phyloP scores from a whole-genome alignment of 768 basidiomycete species.

The Kwoniella sp. region DNA sequence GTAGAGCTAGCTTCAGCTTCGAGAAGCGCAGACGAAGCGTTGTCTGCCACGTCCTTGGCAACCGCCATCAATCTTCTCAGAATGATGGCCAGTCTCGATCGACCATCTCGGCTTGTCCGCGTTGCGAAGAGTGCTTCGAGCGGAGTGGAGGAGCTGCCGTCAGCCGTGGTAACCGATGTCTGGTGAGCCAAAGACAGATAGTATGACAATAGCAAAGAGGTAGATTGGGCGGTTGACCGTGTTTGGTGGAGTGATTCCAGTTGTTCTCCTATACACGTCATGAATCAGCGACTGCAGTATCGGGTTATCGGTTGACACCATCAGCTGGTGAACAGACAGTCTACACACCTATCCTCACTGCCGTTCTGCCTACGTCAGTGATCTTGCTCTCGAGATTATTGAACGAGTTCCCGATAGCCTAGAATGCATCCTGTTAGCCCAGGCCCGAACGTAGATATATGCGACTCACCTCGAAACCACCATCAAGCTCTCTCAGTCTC shows the following conservation, averaged over 20 bases:
- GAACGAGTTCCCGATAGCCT: conserved; percentile 89
- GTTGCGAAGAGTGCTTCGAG: conserved; percentile 65
- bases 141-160: conserved; percentile 69
- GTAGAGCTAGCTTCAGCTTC: conserved; percentile 40
- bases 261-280: conserved; percentile 72
- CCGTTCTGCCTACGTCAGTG: conserved; percentile 89
- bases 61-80: conserved; percentile 81
- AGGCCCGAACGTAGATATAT: not conserved
- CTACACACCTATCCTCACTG: conserved; percentile 81
- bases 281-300: not conserved
- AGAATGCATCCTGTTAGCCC: conserved; percentile 14
- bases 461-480: conserved; percentile 80
- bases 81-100: conserved; percentile 83
- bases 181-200: conserved; percentile 80
- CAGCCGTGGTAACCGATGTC: conserved; percentile 30
- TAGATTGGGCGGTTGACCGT: conserved; percentile 88
- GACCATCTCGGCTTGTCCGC: conserved; percentile 72
- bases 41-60: conserved; percentile 83
- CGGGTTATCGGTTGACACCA: too few species aligned
- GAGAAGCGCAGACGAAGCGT: conserved; percentile 36
- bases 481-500: conserved; percentile 88
- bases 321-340: too few species aligned
- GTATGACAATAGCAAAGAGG: conserved; percentile 87
- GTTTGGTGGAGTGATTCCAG: conserved; percentile 91
- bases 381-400: conserved; percentile 85